Evolutionary conservation across 2,329 filamentous ascomycete genomes (phyloP), one percentile per base, ranked within the genome.

Genomic region (Fusarium sterilihyphosum): DNA sequence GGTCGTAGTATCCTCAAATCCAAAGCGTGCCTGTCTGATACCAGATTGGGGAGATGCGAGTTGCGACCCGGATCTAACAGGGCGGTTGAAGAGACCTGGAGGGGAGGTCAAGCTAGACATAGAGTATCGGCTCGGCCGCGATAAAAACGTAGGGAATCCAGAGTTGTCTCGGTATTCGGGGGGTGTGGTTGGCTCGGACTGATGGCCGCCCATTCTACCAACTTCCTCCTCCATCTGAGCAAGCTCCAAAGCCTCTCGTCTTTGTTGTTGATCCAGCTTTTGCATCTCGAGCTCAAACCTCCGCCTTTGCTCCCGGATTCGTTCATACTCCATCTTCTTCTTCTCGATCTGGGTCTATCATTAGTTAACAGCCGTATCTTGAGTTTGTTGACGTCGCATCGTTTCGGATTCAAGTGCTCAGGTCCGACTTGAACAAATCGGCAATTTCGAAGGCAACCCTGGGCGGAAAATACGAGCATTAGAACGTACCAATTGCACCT

Each of bases 141-240:
- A 94, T 80, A 96, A 93, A 75, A 93, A 91, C 78, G 91, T 91
- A 64, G 93, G 91, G 79, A 97, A 96, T 49, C 92, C 92, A 71
- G 90, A 86, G 66, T 85, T 91, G 74, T 97, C 94, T 77, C 92
- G 92, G 82, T 96, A 96, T 82, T 98, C 96, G 38, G 96, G 96
- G 29, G 96, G 96, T 29, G 96, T 99, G 5, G 96, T 98, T 22
- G 96, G 96, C 84, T 98, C 96, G 77, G 94, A 98, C 81, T 97
- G 94, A 78, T 95, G 93, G 61, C 93, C 93, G 70, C 91, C 87
- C 71, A 87, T 84, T 78, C 87, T 81, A 67, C 88, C 87, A 65
- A 97, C 88, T 77, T 96, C 93, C 77, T 94, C 92, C 79, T 95
- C 92, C 85, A 98, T 93, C 81, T 94, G 92, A 66, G 93, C 91